Base-by-base conservation (phyloP, 2,329 filamentous ascomycete species). In the Pseudopithomyces maydicus region DNA sequence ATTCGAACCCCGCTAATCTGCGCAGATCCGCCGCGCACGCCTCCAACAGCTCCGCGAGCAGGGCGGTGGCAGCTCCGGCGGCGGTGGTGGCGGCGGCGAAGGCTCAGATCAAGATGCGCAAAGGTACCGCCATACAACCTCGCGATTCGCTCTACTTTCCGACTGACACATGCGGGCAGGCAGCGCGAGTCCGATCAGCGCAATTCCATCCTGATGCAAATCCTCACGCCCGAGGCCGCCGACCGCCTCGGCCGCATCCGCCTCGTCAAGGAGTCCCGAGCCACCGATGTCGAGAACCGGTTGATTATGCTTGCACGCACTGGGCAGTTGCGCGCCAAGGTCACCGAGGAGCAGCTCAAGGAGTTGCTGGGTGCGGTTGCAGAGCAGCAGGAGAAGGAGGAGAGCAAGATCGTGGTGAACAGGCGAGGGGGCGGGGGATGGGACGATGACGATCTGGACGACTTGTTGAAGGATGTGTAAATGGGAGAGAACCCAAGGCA, bases 191-290 rank as follows among this genome's bases (percentile, higher is more conserved):
- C 85, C 63, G 90, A 94, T 75, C 88, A 89, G 38, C 90, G 92
- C 57, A 81, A 87, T 69, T 84, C 86, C 57, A 90, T 97, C 67
- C 88, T 99, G 61, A 86, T 85, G 67, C 95, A 98, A 78, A 98
- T 99, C 81, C 91, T 99, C 60, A 89, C 93, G 70, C 95, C 95
- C 65, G 92, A 94, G 72, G 95, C 95, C 17, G 90, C 92, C 58
- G 95, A 99, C 80, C 90, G 95, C 14, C 85, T 99, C 1, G 92
- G 91, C 55, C 91, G 95, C 64, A 98, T 99, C 79, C 90, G 94
- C 33, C 88, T 99, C 58, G 95, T 99, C 73, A 98, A 98, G 80
- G 92, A 93, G 75, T 88, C 89, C 67, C 91, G 95, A 70, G 95
- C 95, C 35, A 85, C 84, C 59, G 92, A 97, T 71, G 87, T 99